Evolutionary conservation across 352 stramenopile genomes (phyloP), one percentile per base, ranked within the genome.

Genomic region (Phytophthora tubulina): DNA sequence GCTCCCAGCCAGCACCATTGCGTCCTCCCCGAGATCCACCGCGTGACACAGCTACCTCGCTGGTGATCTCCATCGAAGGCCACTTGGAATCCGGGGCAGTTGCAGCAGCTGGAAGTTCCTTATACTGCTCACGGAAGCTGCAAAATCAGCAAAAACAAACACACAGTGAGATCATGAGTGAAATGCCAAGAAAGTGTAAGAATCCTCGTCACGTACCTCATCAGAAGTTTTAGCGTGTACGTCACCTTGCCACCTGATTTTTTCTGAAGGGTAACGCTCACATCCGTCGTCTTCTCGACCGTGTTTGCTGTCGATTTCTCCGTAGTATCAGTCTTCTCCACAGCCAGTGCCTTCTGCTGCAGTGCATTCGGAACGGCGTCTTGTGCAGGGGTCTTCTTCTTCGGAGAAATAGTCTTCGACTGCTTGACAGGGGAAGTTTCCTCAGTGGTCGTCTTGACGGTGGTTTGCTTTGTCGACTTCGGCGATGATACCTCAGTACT

Each of bases 51-150:
- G 85, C 81, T 33, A 85, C 85, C 46, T 91, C 85, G 14, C 80
- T 89, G 6, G 80, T 80, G 41, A 90, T 79, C 11, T 93, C 83
- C 85, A 93, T 91, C 5, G 78, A 87, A 32, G 84, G 83, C 85
- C 85, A 93, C 54, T 81, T 82, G 10, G 78, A 80, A 35, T 86
- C 80, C 4, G 76, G 56, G 5, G 68, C 75, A 33, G 64, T 70
- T 55, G 66, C 72, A 42, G 73, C 69, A 66, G 64, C 68, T 1
- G 85, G 85, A 15, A 93, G 58, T 11, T 90, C 81, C 44, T 76
- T 86, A 70, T 78, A 91, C 32, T 80, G 58, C 21, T 91, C 81
- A 39, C 80, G 83, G 61, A 90, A 88, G 58, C 81, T 87, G 51
- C 38, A 67, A 64, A 60, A 52, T 5, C 21, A 30, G 5, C 21